Evolutionary conservation across 1,284 basidiomycete species (phyloP), one percentile per base, ranked within the genome.

Genomic region (Moesziomyces globuligerus): DNA sequence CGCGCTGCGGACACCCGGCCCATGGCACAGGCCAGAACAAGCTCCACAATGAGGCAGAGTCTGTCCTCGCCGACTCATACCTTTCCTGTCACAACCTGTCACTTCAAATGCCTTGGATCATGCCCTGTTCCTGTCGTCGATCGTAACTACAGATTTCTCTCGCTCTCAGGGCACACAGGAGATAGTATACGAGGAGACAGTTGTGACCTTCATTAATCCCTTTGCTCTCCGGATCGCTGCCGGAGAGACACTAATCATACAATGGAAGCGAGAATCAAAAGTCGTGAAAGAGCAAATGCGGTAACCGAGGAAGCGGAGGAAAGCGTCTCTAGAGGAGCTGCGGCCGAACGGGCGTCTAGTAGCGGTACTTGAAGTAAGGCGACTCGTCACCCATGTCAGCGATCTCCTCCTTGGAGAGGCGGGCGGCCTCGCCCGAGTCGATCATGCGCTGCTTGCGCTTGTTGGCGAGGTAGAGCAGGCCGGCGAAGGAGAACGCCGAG

Each of bases 321-420:
- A 34, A 34, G 32, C 32, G 4, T 17, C 15, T 34, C 32, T 34
- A 34, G 15, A 6, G 15, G 15, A 34, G 32, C n/a, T n/a, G n/a
- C n/a, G n/a, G 32, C 32, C 32, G 15, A 34, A 17, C 15, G 32
- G 28, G 17, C 38, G 47, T 58, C 61, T 65, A 75, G 61, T 72
- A 75, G 36, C 71, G 53, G 70, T 75, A 75, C 59, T 62, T 68
- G 65, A 75, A 75, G 65, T 70, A 75, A 42, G 73, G 73, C 13
- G 73, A 75, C 49, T 66, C 59, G 59, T 75, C 73, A 49, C 73
- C 70, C 48, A 75, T 48, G 45, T 72, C 71, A 40, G 70, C 66
- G 43, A 69, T 57, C 60, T 72, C 39, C 47, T 69, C 48, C 52
- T 46, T 64, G 25, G 57, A 54, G 24, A 58, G 46, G 10, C 48